Base-by-base conservation (phyloP, 352 stramenopile genomes). In the Discostella stelligera region DNA sequence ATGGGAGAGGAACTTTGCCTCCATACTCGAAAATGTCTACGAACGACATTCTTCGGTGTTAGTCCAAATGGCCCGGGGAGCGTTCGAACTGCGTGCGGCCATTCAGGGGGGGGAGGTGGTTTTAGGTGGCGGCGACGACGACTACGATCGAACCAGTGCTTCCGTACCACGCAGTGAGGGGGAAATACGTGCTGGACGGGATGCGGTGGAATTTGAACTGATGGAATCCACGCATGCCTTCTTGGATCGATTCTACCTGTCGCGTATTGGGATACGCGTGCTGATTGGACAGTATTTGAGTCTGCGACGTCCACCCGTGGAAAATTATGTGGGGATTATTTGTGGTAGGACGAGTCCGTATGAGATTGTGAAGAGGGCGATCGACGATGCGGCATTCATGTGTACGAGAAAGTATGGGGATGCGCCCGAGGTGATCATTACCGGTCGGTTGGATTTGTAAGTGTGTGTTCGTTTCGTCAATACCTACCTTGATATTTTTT, bases 221-320 rank as follows among this genome's bases (percentile, higher is more conserved):
- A 90, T 98, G 72, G 91, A 94, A 44, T 93, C 97, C 71, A 94
- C 98, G 53, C 97, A 99, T 74, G 95, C 94, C 18, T 99, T 99
- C 83, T 86, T 99, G 65, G 97, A 99, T 85, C 91, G 94, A 10
- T 99, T 99, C 84, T 99, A 99, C 84, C 98, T 99, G 88, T 98
- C 93, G 20, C 90, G 98, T 37, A 99, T 99, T 74, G 98, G 97
- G 37, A 99, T 99, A 77, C 96, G 98, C 5, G 98, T 99, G 78
- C 92, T 99, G 71, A 99, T 99, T 90, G 98, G 97, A 37, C 97
- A 99, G 85, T 98, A 99, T 85, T 90, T 99, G 69, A 97, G 96
- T 11, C 75, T 94, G 54, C 75, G 88, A 46, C 83, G 93, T 46
- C 83, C 88, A n/a, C 88, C 89, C 0, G 78, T 93, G 14, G 79